Base-by-base conservation (phyloP, 2,329 filamentous ascomycete species). In the Colletotrichum somersetense region DNA sequence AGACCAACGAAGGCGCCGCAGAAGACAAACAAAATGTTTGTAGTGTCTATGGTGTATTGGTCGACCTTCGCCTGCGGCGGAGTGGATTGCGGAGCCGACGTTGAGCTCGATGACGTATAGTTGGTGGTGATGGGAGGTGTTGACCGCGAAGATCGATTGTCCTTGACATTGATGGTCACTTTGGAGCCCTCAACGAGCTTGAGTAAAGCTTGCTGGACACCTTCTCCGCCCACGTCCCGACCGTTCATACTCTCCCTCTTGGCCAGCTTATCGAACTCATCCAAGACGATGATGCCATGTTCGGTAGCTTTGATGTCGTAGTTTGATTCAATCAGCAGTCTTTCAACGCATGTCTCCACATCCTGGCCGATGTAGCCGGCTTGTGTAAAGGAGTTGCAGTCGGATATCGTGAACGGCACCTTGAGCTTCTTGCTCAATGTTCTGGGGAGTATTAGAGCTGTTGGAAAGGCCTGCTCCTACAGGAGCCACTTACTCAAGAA, bases 361-460 rank as follows among this genome's bases (percentile, higher is more conserved):
- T 99, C 96, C 79, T 98, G 96, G 40, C 96, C 96, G 76, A 99
- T 98, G 77, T 99, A 99, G 35, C 96, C 96, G 5, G 96, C 96
- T 83, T 98, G 96, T 0, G 96, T 98, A 75, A 98, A 95, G 7
- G 95, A 93, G 62, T 96, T 98, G 81, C 96, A 98, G 81, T 98
- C 96, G 73, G 94, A 96, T 82, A 97, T 97, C 74, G 93, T 95
- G 78, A 98, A 97, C 0, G 96, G 96, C 0, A 98, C 95, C 73
- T 96, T 96, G n/a, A 99, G 89, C 64, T 96, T 92, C 78, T 95
- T 92, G 76, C 96, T 96, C 50, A 98, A 85, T 0, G 96, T 98
- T 81, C 95, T 97, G 65, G 3, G 1, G n/a, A 77, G 50, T 62
- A 50, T 81, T 46, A 80, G 76, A 53, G 23, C 14, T 16, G 1